These are phyloP conservation scores for Amanita exitialis DNA, from an alignment of 768 basidiomycete species.

Conservation along the genomic window DNA sequence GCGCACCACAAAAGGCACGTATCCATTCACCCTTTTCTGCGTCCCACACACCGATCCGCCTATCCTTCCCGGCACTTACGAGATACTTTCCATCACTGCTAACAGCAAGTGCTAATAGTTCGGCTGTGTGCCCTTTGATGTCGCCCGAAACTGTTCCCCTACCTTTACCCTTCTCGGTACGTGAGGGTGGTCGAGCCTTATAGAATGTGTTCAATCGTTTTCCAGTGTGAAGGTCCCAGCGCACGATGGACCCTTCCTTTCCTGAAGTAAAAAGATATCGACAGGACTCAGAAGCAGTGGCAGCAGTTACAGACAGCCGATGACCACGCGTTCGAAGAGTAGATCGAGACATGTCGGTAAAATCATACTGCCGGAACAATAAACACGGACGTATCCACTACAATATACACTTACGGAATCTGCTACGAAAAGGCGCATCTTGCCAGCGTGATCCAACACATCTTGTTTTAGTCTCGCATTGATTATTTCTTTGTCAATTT, in stretches of 20 bases:
- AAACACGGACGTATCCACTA: neutral
- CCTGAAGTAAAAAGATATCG: constrained; percentile 77
- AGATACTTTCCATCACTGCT: constrained; percentile 81
- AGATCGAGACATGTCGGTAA: constrained; percentile 28
- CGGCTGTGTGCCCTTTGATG: constrained; percentile 74
- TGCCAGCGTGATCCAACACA: constrained; percentile 83
- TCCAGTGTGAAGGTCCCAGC: constrained; percentile 70
- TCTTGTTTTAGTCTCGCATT: constrained; percentile 86
- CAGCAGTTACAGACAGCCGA: constrained; percentile 72
- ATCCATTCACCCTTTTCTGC: constrained; percentile 66
- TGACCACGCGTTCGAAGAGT: constrained; percentile 62
- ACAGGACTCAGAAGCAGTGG: constrained; percentile 65
- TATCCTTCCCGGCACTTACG: constrained; percentile 82
- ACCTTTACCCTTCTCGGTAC: constrained; percentile 47
- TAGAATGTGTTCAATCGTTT: constrained; percentile 47
- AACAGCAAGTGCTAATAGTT: constrained; percentile 75
- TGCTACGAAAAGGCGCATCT: constrained; percentile 74
- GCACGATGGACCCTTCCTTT: constrained; percentile 85
- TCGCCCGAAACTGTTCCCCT: constrained; percentile 28
- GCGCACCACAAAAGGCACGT: constrained; percentile 71
- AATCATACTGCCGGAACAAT: constrained; percentile 38
- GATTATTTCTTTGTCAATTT: constrained; percentile 90
- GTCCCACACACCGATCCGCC: constrained; percentile 81
- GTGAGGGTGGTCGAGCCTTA: constrained; percentile 38
- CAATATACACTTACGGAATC: constrained; percentile 41